Percentiles rank a stretch among this genome's conserved stretches.
Conservation (phyloP, 495 filamentous ascomycete species). For the Elaphomyces granulatus region DNA sequence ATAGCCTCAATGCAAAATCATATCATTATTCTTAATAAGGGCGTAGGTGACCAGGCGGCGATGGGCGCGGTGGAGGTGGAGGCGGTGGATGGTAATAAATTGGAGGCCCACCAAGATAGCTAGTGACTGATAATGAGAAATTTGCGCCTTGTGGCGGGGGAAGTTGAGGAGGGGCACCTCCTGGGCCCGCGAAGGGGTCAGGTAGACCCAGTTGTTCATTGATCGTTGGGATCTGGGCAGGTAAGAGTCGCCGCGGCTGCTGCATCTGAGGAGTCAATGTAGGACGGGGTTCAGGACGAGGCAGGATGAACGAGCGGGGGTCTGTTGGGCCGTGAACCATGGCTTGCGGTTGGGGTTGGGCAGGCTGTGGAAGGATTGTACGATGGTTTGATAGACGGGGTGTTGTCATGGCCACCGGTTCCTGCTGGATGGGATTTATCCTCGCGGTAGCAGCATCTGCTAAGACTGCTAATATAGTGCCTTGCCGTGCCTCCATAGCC, state of each 20-base stretch:
- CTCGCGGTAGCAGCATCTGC: constrained; percentile 24
- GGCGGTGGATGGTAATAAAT: constrained; percentile 17
- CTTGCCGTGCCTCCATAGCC: constrained; percentile 7
- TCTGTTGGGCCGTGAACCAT: constrained; percentile 23
- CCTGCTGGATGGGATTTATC: constrained; percentile 10
- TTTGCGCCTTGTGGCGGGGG: constrained; percentile 30
- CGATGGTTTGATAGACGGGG: constrained; percentile 12
- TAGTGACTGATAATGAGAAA: constrained; percentile 24
- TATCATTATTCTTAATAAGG: too few relatives aligned
- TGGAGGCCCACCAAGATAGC: too few relatives aligned
- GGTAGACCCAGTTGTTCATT: constrained; percentile 20
- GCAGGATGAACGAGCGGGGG: constrained; percentile 27
- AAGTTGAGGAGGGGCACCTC: constrained; percentile 26
- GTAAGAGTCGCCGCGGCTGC: constrained; percentile 27
- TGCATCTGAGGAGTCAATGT: constrained; percentile 9
- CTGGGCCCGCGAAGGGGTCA: constrained; percentile 22
- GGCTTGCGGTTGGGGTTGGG: constrained; percentile 2
- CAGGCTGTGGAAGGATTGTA: constrained; percentile 17
- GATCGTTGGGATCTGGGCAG: constrained; percentile 19
- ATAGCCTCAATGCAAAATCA: too few relatives aligned
- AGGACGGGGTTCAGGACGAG: constrained; percentile 19
- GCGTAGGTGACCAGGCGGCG: constrained; percentile 11
- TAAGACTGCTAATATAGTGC: constrained; percentile 18
- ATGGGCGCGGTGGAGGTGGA: constrained; percentile 6
- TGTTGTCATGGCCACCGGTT: constrained; percentile 4